phyloP scores from a whole-genome alignment of 2,329 filamentous ascomycete species.

The Monosporascus sp. region DNA sequence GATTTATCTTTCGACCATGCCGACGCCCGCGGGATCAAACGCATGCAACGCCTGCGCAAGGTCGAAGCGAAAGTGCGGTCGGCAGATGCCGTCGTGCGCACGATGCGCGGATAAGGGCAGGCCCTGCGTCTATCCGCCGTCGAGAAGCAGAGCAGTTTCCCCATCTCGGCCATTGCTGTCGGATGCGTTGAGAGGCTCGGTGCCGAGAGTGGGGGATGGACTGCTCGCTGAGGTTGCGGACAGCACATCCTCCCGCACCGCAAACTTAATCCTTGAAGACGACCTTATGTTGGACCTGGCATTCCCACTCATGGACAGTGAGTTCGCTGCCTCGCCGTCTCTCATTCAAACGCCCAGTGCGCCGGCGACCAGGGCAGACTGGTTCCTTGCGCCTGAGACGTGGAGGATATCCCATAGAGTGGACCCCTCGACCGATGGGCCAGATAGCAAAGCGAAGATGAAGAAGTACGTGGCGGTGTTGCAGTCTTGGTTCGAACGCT shows the following conservation, averaged over 20 bases:
- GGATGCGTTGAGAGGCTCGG: too few species aligned
- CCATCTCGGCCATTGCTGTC: too few species aligned
- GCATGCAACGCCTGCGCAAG: conserved; percentile 16
- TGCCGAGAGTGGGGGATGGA: too few species aligned
- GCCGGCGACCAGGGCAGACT: too few species aligned
- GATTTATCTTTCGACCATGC: too few species aligned
- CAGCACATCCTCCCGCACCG: not conserved
- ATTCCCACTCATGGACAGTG: not conserved
- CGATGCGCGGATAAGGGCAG: conserved; percentile 14
- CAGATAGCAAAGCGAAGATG: not conserved
- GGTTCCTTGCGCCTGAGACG: too few species aligned
- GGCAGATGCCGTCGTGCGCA: conserved; percentile 15
- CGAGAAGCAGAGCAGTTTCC: not conserved
- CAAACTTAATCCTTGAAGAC: not conserved
- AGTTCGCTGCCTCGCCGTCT: not conserved
- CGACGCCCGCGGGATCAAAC: too few species aligned
- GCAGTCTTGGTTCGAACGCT: conserved; percentile 20
- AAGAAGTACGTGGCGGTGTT: conserved; percentile 7
- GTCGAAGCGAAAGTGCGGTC: conserved; percentile 18
- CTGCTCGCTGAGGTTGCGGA: too few species aligned
- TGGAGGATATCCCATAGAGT: too few species aligned
- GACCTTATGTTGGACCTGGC: not conserved
- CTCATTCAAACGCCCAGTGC: not conserved
- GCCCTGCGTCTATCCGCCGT: conserved; percentile 18
- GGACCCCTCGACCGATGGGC: too few species aligned